Conservation (phyloP, 495 filamentous ascomycete species). For the Pseudomonodictys pantanalensis region DNA sequence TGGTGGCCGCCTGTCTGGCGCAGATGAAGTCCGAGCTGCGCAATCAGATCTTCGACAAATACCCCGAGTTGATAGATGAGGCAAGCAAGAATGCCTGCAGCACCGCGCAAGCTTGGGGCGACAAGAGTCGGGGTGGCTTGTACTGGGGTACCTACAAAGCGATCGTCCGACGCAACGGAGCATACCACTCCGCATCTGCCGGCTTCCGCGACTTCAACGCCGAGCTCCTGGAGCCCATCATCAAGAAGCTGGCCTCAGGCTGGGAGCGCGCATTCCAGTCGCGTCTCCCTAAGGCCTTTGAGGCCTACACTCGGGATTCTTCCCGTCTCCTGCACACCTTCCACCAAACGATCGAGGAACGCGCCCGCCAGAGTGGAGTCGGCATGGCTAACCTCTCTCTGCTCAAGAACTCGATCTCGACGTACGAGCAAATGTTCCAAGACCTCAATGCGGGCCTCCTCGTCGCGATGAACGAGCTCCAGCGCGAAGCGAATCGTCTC, state of each 20-base stretch:
- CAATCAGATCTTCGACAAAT: slow-evolving; percentile 49
- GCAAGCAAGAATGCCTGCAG: slow-evolving; percentile 6
- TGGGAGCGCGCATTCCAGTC: slow-evolving; percentile 59
- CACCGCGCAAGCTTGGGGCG: slow-evolving; percentile 52
- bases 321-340: slow-evolving; percentile 39
- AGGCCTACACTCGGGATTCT: slow-evolving; percentile 31
- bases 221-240: slow-evolving; percentile 52
- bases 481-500: slow-evolving; percentile 56
- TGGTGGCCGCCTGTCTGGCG: slow-evolving; percentile 39
- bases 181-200: slow-evolving; percentile 35
- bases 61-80: slow-evolving; percentile 28
- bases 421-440: slow-evolving; percentile 44
- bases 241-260: slow-evolving; percentile 48
- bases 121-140: slow-evolving; percentile 48
- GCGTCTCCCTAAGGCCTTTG: slow-evolving; percentile 44
- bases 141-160: slow-evolving; percentile 62
- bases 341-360: slow-evolving; percentile 44
- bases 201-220: slow-evolving; percentile 51
- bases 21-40: slow-evolving; percentile 43
- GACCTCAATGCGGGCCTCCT: slow-evolving; percentile 37
- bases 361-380: slow-evolving; percentile 41
- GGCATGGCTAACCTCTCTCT: slow-evolving; percentile 42
- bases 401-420: slow-evolving; percentile 47
- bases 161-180: slow-evolving; percentile 53
- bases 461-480: slow-evolving; percentile 43